A percentile compares a stretch with the other conserved stretches of the same genome.
Evolutionary conservation across 768 basidiomycete species (phyloP).

Genomic region (Agaricus subrufescens): DNA sequence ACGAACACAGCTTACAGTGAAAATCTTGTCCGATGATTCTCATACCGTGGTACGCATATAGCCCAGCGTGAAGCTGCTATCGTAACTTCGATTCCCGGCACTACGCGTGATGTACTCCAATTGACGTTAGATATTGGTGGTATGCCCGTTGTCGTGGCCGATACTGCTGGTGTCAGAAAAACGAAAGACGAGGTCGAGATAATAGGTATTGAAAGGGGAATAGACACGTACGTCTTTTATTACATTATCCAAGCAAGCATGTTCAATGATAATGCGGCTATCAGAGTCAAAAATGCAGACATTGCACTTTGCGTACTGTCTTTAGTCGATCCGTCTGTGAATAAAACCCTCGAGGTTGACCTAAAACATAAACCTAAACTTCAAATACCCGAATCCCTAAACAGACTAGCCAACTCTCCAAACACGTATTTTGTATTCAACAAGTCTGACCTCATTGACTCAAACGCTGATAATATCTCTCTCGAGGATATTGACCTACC

Average conservation of each 20-base stretch:
- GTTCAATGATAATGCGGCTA: not conserved
- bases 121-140: constrained; percentile 87
- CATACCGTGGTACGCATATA: constrained; percentile 20
- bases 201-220: constrained; percentile 78
- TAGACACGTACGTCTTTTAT: constrained; percentile 46
- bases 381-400: constrained; percentile 39
- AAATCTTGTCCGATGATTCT: not conserved
- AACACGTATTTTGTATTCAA: constrained; percentile 74
- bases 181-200: constrained; percentile 70
- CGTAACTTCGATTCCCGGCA: constrained; percentile 83
- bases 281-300: constrained; percentile 64
- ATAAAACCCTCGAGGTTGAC: constrained; percentile 9
- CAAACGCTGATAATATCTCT: not conserved
- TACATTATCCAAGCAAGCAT: not conserved
- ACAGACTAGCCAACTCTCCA: constrained; percentile 38
- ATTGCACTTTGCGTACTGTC: constrained; percentile 80
- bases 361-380: constrained; percentile 1
- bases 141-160: constrained; percentile 72
- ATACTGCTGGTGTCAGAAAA: constrained; percentile 80
- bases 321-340: constrained; percentile 40
- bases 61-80: constrained; percentile 88
- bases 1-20: constrained; percentile 13
- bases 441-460: constrained; percentile 58
- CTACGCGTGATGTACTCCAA: constrained; percentile 84
- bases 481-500: not conserved